Conservation (phyloP, 805 yeast genomes). For the Hyphopichia homilentoma region DNA sequence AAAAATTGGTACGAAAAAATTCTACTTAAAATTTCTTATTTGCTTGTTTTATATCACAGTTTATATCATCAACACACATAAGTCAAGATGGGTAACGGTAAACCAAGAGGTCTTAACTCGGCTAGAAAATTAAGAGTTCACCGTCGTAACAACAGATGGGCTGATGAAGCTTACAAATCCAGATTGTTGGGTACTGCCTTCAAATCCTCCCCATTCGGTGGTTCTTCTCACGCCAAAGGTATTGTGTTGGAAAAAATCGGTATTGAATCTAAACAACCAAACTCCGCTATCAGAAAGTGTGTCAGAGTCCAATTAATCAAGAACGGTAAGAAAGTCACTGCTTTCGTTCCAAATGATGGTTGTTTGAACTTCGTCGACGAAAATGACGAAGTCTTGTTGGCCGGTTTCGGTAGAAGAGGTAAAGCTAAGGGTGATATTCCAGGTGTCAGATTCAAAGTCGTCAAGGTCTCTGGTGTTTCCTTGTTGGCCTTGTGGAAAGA, state of each 20-base stretch:
- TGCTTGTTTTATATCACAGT: too few species aligned
- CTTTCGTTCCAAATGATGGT: conserved; percentile 99
- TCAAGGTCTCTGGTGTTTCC: conserved; percentile 99
- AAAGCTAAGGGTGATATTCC: conserved; percentile 99
- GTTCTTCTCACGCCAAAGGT: conserved; percentile 99
- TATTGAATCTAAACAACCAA: conserved; percentile 99
- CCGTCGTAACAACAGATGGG: conserved; percentile 99
- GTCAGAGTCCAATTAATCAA: conserved; percentile 99
- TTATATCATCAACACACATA: too few species aligned
- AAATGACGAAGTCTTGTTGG: conserved; percentile 98
- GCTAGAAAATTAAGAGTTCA: conserved; percentile 99
- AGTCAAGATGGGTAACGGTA: conserved; percentile 94
- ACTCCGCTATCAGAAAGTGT: conserved; percentile 99
- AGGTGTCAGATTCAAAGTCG: conserved; percentile 99
- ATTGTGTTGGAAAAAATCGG: conserved; percentile 99
- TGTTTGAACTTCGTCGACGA: conserved; percentile 99
- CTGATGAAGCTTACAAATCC: conserved; percentile 96
- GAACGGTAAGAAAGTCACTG: conserved; percentile 99
- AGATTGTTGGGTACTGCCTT: conserved; percentile 99
- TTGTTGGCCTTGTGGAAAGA: conserved; percentile 99
- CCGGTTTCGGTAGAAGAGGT: conserved; percentile 99
- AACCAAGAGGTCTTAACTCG: conserved; percentile 99
- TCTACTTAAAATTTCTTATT: too few species aligned
- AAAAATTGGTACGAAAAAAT: conserved; percentile 1
- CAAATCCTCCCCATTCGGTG: conserved; percentile 99